Base-by-base conservation (phyloP, 768 basidiomycete species). In the Rhodotorula paludigena region DNA sequence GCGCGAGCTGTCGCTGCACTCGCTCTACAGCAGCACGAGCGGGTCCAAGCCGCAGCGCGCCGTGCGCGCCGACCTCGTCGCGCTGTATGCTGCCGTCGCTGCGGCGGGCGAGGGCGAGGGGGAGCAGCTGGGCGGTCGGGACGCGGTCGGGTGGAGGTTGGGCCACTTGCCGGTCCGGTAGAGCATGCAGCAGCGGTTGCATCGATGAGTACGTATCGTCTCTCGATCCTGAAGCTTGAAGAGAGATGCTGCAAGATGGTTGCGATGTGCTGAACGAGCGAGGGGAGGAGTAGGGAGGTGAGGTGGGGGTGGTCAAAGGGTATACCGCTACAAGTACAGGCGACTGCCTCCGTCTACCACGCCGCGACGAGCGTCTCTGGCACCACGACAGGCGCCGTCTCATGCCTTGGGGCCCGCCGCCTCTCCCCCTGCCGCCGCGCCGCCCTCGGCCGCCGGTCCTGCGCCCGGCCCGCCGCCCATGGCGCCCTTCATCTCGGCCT, bases 401-500 rank as follows among this genome's bases (percentile, higher is more conserved):
- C 52, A 44, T 32, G 36, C 51, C 28, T 48, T 51, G 42, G 44
- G 54, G 47, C 23, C 48, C 35, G 35, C 53, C 39, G 16, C 47
- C 28, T 0, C 58, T 1, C 51, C 57, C 53, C n/a, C 35, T 21
- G 30, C 67, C 2, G 51, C 55, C 21, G 51, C 57, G 3, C 39
- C 33, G 18, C 33, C 39, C 32, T 36, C 42, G 47, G 39, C 47
- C 30, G 49, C 55, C 33, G n/a, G n/a, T n/a, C n/a, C n/a, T n/a
- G n/a, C n/a, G n/a, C n/a, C n/a, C n/a, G n/a, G n/a, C n/a, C n/a
- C 38, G 55, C 30, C 56, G 21, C 36, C 54, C 54, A 36, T 33
- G 10, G 57, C 63, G 21, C 8, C 48, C 42, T 47, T 45, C 15
- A 77, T 65, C 82, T 99, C 94, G 0, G 93, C 93, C 77, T 96